Conservation (phyloP, 768 basidiomycete genomes). For the Cubamyces lactineus region DNA sequence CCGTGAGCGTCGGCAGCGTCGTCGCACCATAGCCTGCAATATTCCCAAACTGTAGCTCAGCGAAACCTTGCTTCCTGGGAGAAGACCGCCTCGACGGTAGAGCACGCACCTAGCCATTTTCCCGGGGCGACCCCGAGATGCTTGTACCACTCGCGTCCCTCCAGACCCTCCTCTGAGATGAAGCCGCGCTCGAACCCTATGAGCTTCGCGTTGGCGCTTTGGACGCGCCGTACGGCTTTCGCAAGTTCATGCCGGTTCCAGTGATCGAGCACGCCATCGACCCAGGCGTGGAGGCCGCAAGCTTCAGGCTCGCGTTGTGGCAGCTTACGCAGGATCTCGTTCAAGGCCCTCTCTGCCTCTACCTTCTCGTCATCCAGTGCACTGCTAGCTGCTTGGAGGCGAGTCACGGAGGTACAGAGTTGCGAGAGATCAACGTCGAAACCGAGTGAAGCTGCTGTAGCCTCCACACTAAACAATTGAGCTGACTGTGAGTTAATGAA, state of each 20-base stretch:
- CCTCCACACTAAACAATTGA: constrained; percentile 25
- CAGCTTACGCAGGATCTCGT: constrained; percentile 28
- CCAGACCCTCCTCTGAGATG: constrained; percentile 75
- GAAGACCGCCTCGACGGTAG: not conserved
- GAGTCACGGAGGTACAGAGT: constrained; percentile 29
- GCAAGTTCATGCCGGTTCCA: not conserved
- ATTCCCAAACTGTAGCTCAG: not conserved
- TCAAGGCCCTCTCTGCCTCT: constrained; percentile 32
- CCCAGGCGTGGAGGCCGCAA: no score
- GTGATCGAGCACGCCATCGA: not conserved
- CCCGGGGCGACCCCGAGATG: constrained; percentile 90
- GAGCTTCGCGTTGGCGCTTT: constrained; percentile 66
- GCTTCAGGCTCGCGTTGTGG: not conserved
- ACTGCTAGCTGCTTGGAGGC: constrained; percentile 27
- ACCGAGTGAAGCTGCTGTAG: constrained; percentile 21
- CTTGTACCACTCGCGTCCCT: constrained; percentile 83
- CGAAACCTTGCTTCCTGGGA: not conserved
- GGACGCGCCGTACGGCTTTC: constrained; percentile 48
- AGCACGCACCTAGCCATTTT: constrained; percentile 71
- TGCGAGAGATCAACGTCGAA: constrained; percentile 26
- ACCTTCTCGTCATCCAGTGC: constrained; percentile 34
- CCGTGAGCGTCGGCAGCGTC: constrained; percentile 78
- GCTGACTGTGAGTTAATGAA: not conserved
- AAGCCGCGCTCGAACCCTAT: constrained; percentile 77
- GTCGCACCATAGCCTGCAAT: constrained; percentile 78